Evolutionary conservation across 768 basidiomycete genomes (phyloP).

Genomic region (Macrolepiota albuminosa): DNA sequence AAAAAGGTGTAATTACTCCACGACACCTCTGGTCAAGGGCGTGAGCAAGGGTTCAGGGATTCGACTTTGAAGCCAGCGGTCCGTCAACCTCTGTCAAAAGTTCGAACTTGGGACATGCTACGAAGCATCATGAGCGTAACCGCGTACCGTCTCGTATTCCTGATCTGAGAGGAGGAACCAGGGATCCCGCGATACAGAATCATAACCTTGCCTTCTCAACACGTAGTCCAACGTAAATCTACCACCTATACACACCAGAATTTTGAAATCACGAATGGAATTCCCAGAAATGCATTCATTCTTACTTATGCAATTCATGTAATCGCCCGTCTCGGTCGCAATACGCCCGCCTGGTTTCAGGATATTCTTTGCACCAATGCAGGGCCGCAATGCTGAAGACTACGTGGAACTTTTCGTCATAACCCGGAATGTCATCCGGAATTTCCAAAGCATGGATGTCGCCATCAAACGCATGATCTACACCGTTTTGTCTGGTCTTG

Average conservation of each 20-base stretch:
- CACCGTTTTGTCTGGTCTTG: conserved; percentile 43
- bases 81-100: conserved; percentile 32
- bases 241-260: conserved; percentile 41
- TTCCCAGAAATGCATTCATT: background rate
- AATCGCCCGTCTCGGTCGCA: conserved; percentile 75
- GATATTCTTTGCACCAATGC: conserved; percentile 75
- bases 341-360: conserved; percentile 70
- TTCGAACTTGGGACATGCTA: too few species aligned
- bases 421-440: conserved; percentile 25
- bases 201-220: conserved; percentile 45
- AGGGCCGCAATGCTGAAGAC: conserved; percentile 78
- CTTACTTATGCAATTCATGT: conserved; percentile 65
- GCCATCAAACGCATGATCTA: conserved; percentile 41
- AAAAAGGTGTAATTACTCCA: conserved; percentile 69
- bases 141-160: conserved; percentile 53
- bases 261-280: background rate
- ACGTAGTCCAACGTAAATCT: conserved; percentile 53
- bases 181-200: conserved; percentile 63
- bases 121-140: too few species aligned
- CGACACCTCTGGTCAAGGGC: conserved; percentile 44
- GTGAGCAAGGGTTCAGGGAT: conserved; percentile 50
- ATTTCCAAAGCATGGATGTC: conserved; percentile 49
- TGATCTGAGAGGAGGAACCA: conserved; percentile 81
- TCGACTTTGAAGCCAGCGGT: conserved; percentile 52
- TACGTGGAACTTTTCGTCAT: conserved; percentile 52